Base-by-base conservation (phyloP, 2,329 filamentous ascomycete genomes). In the Fusarium illudens region DNA sequence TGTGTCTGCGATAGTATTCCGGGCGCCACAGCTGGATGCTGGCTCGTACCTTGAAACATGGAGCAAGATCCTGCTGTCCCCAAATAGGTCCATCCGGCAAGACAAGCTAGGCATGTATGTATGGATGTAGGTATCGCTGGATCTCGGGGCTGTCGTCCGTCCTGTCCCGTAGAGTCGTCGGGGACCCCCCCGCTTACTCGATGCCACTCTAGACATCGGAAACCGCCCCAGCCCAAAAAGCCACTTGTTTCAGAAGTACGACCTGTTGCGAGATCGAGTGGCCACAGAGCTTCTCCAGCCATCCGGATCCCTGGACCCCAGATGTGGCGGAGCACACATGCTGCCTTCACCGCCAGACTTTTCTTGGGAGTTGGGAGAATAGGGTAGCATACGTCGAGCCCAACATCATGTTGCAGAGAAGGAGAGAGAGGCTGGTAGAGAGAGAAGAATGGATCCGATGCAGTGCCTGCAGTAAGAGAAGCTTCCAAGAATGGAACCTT, bases 171-270 rank as follows among this genome's bases (percentile, higher is more conserved):
- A 32, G 39, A 58, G 34, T n/a, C 11, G 20, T 52, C 51, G 46
- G 54, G 67, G 60, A 52, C 58, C 30, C 63, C 68, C 69, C 61
- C 34, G 65, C 60, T 56, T 42, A 6, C 37, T 42, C 36, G 20
- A 19, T 29, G 33, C 37, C 37, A 36, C 53, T 50, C 52, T 30
- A 63, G 19, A 58, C 44, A 64, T 65, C 61, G 63, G 60, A 57
- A 59, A 59, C 58, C 50, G 27, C 62, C 57, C 53, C 65, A 71
- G 65, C 58, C 58, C 49, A 58, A 70, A 70, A 71, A 71, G 72
- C 72, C 67, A 73, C 70, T 65, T 62, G 70, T 74, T 74, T 74
- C 72, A 73, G 67, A 72, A 64, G 27, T 30, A 64, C 27, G 52
- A 52, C 36, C 42, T 22, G 29, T 55, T 58, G 56, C n/a, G 34